Conservation (phyloP, 768 basidiomycete species). For the Mrakia blollopis region DNA sequence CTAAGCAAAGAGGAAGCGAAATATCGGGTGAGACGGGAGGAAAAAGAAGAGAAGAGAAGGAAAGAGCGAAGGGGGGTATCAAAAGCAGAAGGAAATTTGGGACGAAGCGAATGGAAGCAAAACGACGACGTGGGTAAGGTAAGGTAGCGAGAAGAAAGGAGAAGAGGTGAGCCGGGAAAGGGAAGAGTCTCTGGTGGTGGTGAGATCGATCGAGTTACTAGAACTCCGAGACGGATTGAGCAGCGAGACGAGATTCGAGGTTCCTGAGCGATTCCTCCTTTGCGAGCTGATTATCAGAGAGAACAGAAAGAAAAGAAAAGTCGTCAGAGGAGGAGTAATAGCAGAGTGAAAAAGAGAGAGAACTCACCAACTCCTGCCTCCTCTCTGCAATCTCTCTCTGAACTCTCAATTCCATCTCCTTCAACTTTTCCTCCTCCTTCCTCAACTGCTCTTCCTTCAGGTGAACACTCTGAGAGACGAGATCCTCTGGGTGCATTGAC, state of each 20-base stretch:
- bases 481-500: conserved; percentile 89
- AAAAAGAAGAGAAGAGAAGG: background rate
- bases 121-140: background rate
- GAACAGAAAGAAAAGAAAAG: no score
- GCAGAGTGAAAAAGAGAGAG: no score
- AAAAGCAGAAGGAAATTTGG: background rate
- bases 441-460: conserved; percentile 18
- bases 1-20: background rate
- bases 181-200: background rate
- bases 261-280: no score
- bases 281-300: no score
- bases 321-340: no score
- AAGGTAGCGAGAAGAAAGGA: background rate
- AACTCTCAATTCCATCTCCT: conserved; percentile 82
- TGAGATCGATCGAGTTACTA: no score
- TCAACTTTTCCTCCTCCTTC: conserved; percentile 51
- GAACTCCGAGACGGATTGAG: no score
- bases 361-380: conserved; percentile 70
- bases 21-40: no score
- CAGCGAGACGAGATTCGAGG: no score
- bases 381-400: conserved; percentile 98
- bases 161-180: background rate
- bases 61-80: background rate
- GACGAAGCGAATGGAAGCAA: background rate
- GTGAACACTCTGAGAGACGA: conserved; percentile 68